Evolutionary conservation across 305 asterid genomes (phyloP).

Genomic region (Fraxinus baroniana): DNA sequence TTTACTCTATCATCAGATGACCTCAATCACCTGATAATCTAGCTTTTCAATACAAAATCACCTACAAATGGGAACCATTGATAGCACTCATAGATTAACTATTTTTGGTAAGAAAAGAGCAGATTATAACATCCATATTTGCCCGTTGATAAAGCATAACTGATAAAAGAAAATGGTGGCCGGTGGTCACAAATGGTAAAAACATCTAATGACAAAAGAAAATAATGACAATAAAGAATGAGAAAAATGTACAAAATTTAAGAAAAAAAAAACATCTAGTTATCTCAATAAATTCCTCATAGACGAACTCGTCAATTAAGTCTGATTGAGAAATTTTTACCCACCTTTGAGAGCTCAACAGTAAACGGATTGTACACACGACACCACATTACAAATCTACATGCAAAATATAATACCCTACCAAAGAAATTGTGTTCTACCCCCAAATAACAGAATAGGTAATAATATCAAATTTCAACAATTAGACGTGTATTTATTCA

Average conservation of each 20-base stretch:
- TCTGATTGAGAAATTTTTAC: not conserved
- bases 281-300: not conserved
- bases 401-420: not conserved
- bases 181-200: not conserved
- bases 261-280: not conserved
- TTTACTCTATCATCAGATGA: not conserved
- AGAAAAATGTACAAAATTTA: not conserved
- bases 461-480: not conserved
- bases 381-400: not conserved
- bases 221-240: not conserved
- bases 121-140: not conserved
- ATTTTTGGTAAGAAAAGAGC: not conserved
- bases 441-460: not conserved
- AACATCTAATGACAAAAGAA: not conserved
- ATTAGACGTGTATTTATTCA: not conserved
- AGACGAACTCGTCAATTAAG: not conserved
- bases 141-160: not conserved
- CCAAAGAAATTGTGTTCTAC: not conserved
- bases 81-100: not conserved
- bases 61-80: not conserved
- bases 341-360: not conserved
- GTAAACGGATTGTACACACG: not conserved
- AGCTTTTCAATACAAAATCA: not conserved
- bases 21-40: not conserved
- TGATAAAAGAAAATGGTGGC: not conserved